Conservation (phyloP, 2,329 filamentous ascomycete species). For the Fusarium compactum region DNA sequence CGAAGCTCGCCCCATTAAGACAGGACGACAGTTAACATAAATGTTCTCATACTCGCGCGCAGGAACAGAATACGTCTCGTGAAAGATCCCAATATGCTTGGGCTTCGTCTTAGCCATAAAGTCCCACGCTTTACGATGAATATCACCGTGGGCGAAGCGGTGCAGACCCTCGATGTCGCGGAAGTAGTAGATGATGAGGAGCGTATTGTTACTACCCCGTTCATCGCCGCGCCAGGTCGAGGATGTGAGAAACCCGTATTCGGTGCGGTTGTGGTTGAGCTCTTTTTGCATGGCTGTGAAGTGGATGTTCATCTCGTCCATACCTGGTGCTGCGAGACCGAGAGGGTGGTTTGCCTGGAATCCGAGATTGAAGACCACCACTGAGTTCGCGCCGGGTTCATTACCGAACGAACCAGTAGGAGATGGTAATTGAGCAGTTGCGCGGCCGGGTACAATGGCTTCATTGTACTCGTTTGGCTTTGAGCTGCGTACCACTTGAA, state of each 20-base stretch:
- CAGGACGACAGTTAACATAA: constrained; percentile 59
- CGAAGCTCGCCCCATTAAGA: constrained; percentile 51
- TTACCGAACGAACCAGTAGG: constrained; percentile 48
- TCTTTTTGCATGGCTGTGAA: constrained; percentile 56
- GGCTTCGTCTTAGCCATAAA: constrained; percentile 58
- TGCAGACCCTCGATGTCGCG: constrained; percentile 61
- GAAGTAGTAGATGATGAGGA: constrained; percentile 65
- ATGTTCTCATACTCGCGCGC: constrained; percentile 63
- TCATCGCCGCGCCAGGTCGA: constrained; percentile 57
- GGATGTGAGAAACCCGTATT: constrained; percentile 61
- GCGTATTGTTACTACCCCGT: constrained; percentile 55
- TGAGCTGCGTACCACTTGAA: constrained; percentile 38
- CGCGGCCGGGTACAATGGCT: constrained; percentile 50
- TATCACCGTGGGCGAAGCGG: constrained; percentile 61
- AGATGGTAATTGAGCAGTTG: constrained; percentile 52
- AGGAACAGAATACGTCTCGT: constrained; percentile 65
- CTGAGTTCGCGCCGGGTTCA: constrained; percentile 44
- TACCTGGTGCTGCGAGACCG: constrained; percentile 61
- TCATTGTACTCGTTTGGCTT: constrained; percentile 40
- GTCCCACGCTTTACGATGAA: constrained; percentile 63
- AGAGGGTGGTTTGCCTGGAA: constrained; percentile 62
- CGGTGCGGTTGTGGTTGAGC: constrained; percentile 53
- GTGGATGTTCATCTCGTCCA: constrained; percentile 52
- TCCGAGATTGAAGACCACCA: constrained; percentile 61
- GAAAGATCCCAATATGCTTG: constrained; percentile 62